These are phyloP conservation scores for Handroanthus guayacan DNA, from an alignment of 257 asterid species.

Conservation along the genomic window DNA sequence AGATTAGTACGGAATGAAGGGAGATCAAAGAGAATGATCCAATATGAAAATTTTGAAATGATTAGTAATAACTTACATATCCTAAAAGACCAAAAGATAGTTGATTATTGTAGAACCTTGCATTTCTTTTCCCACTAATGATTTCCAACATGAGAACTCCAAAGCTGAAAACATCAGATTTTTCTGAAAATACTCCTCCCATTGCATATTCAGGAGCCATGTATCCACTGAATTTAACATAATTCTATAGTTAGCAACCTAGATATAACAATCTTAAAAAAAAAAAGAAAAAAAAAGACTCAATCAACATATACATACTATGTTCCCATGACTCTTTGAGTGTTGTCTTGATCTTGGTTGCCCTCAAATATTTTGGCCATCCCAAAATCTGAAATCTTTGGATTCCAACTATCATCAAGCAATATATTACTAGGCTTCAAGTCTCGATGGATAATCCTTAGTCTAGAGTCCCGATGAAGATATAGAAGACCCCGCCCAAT, in stretches of 20 bases:
- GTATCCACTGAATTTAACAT: background rate
- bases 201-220: background rate
- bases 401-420: constrained; percentile 37
- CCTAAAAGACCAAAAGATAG: background rate
- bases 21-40: too few species aligned
- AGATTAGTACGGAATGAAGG: too few species aligned
- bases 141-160: background rate
- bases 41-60: too few species aligned
- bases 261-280: too few species aligned
- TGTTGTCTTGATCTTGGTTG: constrained; percentile 38
- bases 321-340: constrained; percentile 45
- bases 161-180: background rate
- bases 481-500: constrained; percentile 37
- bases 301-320: constrained; percentile 32
- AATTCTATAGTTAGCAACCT: too few species aligned
- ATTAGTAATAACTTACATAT: background rate
- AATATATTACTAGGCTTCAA: background rate
- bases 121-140: background rate
- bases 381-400: constrained; percentile 48
- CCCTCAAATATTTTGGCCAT: constrained; percentile 42
- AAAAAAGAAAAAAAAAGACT: too few species aligned
- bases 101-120: background rate
- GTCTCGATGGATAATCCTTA: constrained; percentile 30
- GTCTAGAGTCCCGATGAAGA: constrained; percentile 44
- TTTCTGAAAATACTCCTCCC: background rate